phyloP scores from a whole-genome alignment of 1,139 yeast species.

The Taiozyma onychis region DNA sequence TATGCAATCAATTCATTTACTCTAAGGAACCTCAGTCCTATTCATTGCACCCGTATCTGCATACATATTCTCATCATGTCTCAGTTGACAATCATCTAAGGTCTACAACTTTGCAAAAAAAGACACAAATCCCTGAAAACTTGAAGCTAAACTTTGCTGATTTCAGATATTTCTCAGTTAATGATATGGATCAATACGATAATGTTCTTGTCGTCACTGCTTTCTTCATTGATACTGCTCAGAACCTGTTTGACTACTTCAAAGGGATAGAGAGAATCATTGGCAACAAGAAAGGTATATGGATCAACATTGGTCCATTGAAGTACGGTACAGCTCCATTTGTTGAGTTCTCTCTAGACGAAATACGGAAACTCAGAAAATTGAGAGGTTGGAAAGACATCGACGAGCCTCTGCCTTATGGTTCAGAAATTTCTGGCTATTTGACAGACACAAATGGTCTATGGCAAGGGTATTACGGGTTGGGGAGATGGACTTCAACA shows the following conservation, averaged over 20 bases:
- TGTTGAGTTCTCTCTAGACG: constrained; percentile 66
- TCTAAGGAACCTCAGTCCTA: constrained; percentile 5
- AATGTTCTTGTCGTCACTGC: constrained; percentile 61
- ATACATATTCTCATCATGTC: constrained; percentile 66
- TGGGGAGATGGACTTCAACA: constrained; percentile 28
- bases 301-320: constrained; percentile 86
- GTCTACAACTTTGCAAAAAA: constrained; percentile 33
- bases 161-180: constrained; percentile 46
- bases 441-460: constrained; percentile 58
- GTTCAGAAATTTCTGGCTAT: constrained; percentile 40
- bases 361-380: constrained; percentile 44
- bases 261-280: constrained; percentile 51
- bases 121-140: constrained; percentile 37
- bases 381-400: constrained; percentile 62
- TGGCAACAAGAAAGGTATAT: constrained; percentile 41
- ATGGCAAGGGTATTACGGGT: constrained; percentile 77
- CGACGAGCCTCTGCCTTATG: constrained; percentile 26
- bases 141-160: constrained; percentile 55
- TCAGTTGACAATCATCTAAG: constrained; percentile 48
- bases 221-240: constrained; percentile 85
- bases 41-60: constrained; percentile 58
- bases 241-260: constrained; percentile 66
- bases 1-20: constrained; percentile 54
- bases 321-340: constrained; percentile 86
- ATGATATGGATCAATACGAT: constrained; percentile 30